Conservation (phyloP, 768 basidiomycete genomes). For the Dentipellis sp. region DNA sequence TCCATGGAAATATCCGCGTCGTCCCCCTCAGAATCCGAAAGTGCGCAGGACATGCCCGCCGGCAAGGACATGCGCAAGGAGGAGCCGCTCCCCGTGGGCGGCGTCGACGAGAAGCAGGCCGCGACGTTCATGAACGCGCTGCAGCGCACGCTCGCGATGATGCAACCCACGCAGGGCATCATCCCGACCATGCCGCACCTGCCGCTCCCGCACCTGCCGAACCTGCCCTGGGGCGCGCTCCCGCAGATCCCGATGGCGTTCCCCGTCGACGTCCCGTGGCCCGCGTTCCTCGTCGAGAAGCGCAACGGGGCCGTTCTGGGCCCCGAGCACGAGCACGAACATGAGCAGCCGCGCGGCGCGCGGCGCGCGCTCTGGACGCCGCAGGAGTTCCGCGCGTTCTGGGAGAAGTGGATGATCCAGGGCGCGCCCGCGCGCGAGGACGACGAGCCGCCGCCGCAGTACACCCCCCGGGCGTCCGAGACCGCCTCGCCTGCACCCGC, state of each 20-base stretch:
- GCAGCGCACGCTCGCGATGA: slow-evolving; percentile 58
- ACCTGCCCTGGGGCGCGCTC: slow-evolving; percentile 34
- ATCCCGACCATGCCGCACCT: slow-evolving; percentile 43
- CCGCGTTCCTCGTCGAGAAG: slow-evolving; percentile 50
- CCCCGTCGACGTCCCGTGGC: slow-evolving; percentile 67
- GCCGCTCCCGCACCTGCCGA: slow-evolving; percentile 25
- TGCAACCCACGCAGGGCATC: slow-evolving; percentile 50
- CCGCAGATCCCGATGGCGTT: slow-evolving; percentile 71
- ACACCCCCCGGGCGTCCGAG: slow-evolving; percentile 45
- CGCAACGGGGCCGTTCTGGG: slow-evolving; percentile 20
- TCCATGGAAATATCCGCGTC: slow-evolving; percentile 3
- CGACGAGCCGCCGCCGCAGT: slow-evolving; percentile 61
- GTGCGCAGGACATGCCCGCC: neutral
- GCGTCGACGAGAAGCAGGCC: slow-evolving; percentile 22
- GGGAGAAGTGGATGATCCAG: slow-evolving; percentile 60
- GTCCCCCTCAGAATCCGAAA: slow-evolving; percentile 3
- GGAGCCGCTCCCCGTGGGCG: slow-evolving; percentile 4
- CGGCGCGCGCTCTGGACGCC: slow-evolving; percentile 21
- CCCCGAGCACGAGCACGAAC: slow-evolving; percentile 16
- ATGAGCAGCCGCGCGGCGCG: slow-evolving; percentile 21
- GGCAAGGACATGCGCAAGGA: slow-evolving; percentile 10
- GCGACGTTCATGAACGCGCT: slow-evolving; percentile 60
- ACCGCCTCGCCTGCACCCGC: slow-evolving; percentile 7
- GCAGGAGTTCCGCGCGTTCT: slow-evolving; percentile 58
- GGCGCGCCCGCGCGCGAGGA: slow-evolving; percentile 31